phyloP scores from a whole-genome alignment of 345 rosid genomes.

The Kandelia obovata region DNA sequence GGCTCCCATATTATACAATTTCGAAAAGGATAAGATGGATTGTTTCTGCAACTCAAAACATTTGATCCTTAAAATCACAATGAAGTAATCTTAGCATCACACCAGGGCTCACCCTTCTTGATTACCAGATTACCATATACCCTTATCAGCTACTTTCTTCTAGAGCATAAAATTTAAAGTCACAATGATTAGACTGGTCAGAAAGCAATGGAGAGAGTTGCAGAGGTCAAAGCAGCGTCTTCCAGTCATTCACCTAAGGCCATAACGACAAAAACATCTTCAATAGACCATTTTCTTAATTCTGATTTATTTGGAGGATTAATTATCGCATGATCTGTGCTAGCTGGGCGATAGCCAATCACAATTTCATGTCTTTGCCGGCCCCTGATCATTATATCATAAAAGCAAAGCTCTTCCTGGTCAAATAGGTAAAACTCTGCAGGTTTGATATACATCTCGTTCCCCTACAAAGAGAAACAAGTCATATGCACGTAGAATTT shows the following conservation, averaged over 20 bases:
- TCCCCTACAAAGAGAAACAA: constrained; percentile 49
- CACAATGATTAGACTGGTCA: too few species aligned
- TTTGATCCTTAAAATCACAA: too few species aligned
- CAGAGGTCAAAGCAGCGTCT: too few species aligned
- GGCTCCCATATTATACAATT: too few species aligned
- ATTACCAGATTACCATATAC: too few species aligned
- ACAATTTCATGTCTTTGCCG: constrained; percentile 68
- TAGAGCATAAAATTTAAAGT: too few species aligned
- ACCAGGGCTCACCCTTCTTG: too few species aligned
- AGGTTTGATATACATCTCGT: constrained; percentile 81
- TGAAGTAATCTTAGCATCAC: too few species aligned
- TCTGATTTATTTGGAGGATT: constrained; percentile 62
- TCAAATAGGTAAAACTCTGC: constrained; percentile 82
- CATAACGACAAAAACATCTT: constrained; percentile 84
- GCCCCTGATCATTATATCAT: constrained; percentile 68
- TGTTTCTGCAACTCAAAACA: too few species aligned
- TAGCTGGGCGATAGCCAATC: constrained; percentile 70
- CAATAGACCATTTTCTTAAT: constrained; percentile 73
- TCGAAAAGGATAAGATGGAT: too few species aligned
- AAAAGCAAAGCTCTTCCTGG: constrained; percentile 76
- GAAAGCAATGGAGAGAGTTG: too few species aligned
- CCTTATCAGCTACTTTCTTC: too few species aligned
- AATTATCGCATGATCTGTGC: constrained; percentile 64
- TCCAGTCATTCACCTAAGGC: constrained; percentile 45
- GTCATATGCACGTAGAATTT: background rate